Base-by-base conservation (phyloP, 1,284 basidiomycete genomes). In the Malassezia caprae region DNA sequence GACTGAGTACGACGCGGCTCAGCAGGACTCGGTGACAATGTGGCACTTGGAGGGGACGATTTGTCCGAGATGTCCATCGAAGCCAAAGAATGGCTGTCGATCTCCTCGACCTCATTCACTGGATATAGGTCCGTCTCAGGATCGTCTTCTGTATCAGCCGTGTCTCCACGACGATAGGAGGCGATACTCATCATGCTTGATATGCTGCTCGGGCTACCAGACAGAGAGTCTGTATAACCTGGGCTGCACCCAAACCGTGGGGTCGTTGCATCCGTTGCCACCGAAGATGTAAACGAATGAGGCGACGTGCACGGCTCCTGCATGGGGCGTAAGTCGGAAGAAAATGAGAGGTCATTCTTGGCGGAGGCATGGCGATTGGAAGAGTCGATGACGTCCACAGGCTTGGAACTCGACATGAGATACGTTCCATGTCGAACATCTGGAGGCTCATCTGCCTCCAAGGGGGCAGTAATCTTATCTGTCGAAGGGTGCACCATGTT, bases 111-210 rank as follows among this genome's bases (percentile, higher is more conserved):
- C 44, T 72, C 68, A 42, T 60, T 65, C 23, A 67, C 67, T 8
- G 64, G 66, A 45, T 71, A 66, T 21, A 72, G 63, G 44, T 72
- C 69, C 23, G 34, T 6, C 2, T 48, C 46, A 8, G 62, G 66
- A 43, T 72, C 69, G 39, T 72, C 70, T 41, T 72, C 70, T 15
- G 69, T 65, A 52, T 72, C 70, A 26, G 67, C 67, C 24, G 65
- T 56, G 15, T 72, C 68, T 40, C 70, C 70, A 24, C 62, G 64
- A 34, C 61, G 60, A 35, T 42, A 32, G 2, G 50, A 58, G 8
- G 30, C 48, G 28, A 63, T 65, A 40, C 64, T 67, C 54, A 48
- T 64, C 37, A 67, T 60, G 48, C 65, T 68, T 8, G 67, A 65
- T 21, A 72, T 50, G 34, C 65, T 68, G 46, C 64, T 66, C 4